These are phyloP conservation scores for Fraxinus nigra DNA, from an alignment of 305 asterid genomes.

Conservation along the genomic window DNA sequence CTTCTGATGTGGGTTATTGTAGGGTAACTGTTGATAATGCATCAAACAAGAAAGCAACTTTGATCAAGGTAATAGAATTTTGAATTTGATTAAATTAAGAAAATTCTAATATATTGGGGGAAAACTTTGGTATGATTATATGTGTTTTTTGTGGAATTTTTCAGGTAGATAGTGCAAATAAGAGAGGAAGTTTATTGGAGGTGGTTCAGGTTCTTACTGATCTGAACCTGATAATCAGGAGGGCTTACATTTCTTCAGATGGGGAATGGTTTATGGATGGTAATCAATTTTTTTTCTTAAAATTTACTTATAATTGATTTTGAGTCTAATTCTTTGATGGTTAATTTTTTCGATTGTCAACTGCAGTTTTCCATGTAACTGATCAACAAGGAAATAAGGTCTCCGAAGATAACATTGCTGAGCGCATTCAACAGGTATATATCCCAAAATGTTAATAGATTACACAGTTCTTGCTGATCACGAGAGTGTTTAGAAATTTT, in stretches of 20 bases:
- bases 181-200: constrained; percentile 48
- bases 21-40: constrained; percentile 53
- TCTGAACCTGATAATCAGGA: constrained; percentile 61
- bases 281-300: constrained; percentile 8
- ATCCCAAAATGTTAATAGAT: neutral
- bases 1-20: neutral
- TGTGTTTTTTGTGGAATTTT: constrained; percentile 2
- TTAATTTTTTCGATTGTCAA: neutral
- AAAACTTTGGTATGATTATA: neutral
- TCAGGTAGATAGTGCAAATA: constrained; percentile 53
- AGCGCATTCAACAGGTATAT: constrained; percentile 39
- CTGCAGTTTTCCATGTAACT: constrained; percentile 1
- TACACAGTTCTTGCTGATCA: neutral
- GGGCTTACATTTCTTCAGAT: constrained; percentile 91
- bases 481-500: neutral
- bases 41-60: constrained; percentile 45
- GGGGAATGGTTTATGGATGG: constrained; percentile 98
- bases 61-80: constrained; percentile 39
- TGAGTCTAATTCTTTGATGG: neutral
- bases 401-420: neutral
- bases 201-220: constrained; percentile 91
- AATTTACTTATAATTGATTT: neutral
- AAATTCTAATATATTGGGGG: neutral
- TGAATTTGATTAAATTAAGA: neutral
- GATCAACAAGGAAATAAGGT: neutral